Base-by-base conservation (phyloP, 192 early-diverging fungal genomes). In the Mortierella claussenii region DNA sequence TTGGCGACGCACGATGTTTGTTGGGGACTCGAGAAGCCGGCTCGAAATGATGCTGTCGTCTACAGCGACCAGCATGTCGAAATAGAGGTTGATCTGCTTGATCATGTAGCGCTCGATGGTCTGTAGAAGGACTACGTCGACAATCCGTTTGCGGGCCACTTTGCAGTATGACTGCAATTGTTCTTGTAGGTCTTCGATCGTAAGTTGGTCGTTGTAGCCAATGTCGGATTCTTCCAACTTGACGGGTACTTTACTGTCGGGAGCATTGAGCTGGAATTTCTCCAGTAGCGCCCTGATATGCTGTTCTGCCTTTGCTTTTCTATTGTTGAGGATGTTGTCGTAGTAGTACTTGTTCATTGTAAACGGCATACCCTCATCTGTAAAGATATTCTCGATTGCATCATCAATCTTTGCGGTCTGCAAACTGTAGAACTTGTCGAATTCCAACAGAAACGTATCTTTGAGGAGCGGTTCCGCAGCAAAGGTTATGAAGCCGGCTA, bases 261-360 rank as follows among this genome's bases (percentile, higher is more conserved):
- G 17, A 17, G 2, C 11, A 9, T 47, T 43, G 37, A 3, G 2
- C 26, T 36, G 45, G 28, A 28, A 43, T 52, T 53, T 62, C 2
- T 40, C 37, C 13, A 40, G 13, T 10, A 40, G 37, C 13, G 7
- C 13, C 13, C 13, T 40, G 37, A 40, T 40, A 40, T 40, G 13
- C 7, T 54, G 2, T 32, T 73, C 56, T 21, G 54, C 61, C 23
- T 47, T 73, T 36, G 24, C 55, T 36, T 32, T 64, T 61, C 69
- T 64, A 31, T 20, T 53, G 7, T 74, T 74, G 42, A 59, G 27
- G 44, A 74, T 65, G 32, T 57, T 59, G 26, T 60, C 62, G 33
- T 59, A 65, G 13, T 65, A 74, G 24, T 59, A 74, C 32, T 65
- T 74, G 43, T 74, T 74, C 69, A 74, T 54, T 0, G 69, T 74